phyloP scores from a whole-genome alignment of 2,329 filamentous ascomycete genomes.

The Neurospora sp. region DNA sequence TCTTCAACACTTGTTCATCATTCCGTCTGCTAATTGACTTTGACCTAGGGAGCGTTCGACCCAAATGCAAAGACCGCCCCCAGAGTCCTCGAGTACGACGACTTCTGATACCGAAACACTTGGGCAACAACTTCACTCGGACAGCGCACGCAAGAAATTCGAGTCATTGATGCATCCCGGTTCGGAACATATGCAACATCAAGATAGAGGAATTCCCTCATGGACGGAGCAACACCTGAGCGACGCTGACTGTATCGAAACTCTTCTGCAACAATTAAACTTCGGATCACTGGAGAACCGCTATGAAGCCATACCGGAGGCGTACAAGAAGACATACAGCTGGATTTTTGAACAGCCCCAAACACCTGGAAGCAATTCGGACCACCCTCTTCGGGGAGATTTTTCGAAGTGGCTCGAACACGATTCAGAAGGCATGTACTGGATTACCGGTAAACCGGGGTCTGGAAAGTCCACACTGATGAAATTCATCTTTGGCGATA shows the following conservation, averaged over 20 bases:
- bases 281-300: neutral
- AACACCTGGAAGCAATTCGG: neutral
- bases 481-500: constrained; percentile 7
- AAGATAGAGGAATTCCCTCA: neutral
- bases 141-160: neutral
- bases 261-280: neutral
- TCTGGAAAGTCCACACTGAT: constrained; percentile 9
- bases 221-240: neutral
- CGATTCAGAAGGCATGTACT: constrained; percentile 3
- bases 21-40: neutral
- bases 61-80: neutral
- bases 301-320: neutral
- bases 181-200: neutral
- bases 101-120: neutral
- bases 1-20: neutral
- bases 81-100: neutral
- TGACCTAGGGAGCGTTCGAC: neutral
- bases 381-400: neutral
- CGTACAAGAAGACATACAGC: neutral
- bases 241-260: neutral
- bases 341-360: neutral
- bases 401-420: constrained; percentile 5
- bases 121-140: neutral
- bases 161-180: neutral
- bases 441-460: constrained; percentile 9